Base-by-base conservation (phyloP, 2,329 filamentous ascomycete genomes). In the Fusarium acutatum region DNA sequence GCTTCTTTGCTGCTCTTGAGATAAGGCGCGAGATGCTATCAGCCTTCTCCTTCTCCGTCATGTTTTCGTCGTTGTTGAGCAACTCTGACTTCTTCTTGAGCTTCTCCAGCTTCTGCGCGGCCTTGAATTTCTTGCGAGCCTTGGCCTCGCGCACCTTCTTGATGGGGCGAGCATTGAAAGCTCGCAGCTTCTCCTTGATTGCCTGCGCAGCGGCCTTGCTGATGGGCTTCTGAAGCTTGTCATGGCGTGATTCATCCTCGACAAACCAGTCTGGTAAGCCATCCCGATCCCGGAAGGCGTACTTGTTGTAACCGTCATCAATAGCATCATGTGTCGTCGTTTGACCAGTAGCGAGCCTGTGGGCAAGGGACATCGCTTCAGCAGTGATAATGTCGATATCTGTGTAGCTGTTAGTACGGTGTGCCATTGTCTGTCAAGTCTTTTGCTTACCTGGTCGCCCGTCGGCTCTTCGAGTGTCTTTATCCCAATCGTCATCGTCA, bases 331-430 rank as follows among this genome's bases (percentile, higher is more conserved):
- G 83, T 50, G 90, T 92, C 2, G 92, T 93, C 82, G 92, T 95
- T 80, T 96, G 89, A 49, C 96, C 96, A 0, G 93, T 94, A 7
- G 95, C 96, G 67, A 99, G 91, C 79, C 94, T 90, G 74, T 98
- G 96, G 2, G 96, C 97, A 22, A 99, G 88, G 1, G 96, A 97
- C 96, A 99, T 99, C 73, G 97, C 96, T 86, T 99, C 96, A 10
- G 95, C 96, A n/a, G 96, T 99, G 79, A 98, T 97, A 79, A 99
- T 98, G 81, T 98, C 95, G 83, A 99, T 97, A 80, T 98, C 95
- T 81, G 40, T 15, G 26, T 7, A 5, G 4, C 28, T 35, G 44
- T 76, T 57, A 77, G 67, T 50, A 35, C 22, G 17, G 11, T 7
- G 17, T 14, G 15, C 20, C n/a, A 30, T 22, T 32, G 17, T 17